Percentiles rank a stretch among this genome's conserved stretches.
phyloP scores from a whole-genome alignment of 2,329 filamentous ascomycete genomes.

The Aschersonia sp. region DNA sequence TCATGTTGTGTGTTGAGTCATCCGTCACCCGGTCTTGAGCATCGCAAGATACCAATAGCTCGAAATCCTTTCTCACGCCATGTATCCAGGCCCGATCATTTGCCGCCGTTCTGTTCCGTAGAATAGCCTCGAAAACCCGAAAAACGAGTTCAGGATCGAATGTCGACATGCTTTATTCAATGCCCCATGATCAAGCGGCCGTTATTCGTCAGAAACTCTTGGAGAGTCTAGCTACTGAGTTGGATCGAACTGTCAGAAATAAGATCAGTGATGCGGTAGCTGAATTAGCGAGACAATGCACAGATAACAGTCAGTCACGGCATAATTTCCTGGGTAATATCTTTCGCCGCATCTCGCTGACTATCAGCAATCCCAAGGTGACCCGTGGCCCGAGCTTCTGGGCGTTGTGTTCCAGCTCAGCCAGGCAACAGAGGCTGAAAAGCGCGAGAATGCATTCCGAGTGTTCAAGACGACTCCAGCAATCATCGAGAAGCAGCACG shows the following conservation, averaged over 20 bases:
- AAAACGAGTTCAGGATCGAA: constrained; percentile 60
- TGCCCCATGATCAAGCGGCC: constrained; percentile 57
- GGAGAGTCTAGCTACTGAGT: constrained; percentile 59
- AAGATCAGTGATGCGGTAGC: constrained; percentile 98
- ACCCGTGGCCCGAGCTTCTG: constrained; percentile 82
- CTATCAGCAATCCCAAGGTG: constrained; percentile 34
- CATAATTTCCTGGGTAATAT: neutral
- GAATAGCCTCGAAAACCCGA: constrained; percentile 78
- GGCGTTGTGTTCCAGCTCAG: constrained; percentile 79
- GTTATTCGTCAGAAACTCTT: constrained; percentile 77
- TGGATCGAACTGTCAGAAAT: constrained; percentile 63
- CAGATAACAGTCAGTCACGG: constrained; percentile 61
- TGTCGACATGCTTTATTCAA: constrained; percentile 73
- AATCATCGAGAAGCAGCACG: constrained; percentile 92
- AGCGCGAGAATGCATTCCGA: constrained; percentile 85
- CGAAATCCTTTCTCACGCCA: constrained; percentile 1
- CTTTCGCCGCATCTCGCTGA: neutral
- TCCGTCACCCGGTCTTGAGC: neutral
- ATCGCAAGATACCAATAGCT: too few species aligned
- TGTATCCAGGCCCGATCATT: constrained; percentile 66
- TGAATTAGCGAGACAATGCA: constrained; percentile 88
- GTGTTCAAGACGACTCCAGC: constrained; percentile 91
- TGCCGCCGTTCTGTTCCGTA: constrained; percentile 83
- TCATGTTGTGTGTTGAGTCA: constrained; percentile 38
- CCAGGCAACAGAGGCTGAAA: constrained; percentile 67